phyloP scores from a whole-genome alignment of 2,329 filamentous ascomycete genomes.

The Triangularia verruculosa region DNA sequence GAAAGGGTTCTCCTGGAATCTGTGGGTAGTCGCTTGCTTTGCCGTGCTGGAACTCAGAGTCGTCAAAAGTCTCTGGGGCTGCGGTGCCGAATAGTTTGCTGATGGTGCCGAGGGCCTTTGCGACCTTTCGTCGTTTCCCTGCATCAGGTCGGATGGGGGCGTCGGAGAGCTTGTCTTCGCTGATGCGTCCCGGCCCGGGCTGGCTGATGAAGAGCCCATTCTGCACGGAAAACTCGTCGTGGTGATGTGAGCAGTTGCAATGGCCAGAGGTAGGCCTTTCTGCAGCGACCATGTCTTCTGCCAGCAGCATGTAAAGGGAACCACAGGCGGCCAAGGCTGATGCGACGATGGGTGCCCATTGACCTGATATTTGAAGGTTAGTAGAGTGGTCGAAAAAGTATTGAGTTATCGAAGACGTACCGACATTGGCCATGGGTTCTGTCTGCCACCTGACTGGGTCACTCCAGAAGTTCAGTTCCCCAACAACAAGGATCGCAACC shows the following conservation, averaged over 20 bases:
- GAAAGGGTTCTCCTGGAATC: slow-evolving; percentile 50
- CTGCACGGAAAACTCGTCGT: background rate
- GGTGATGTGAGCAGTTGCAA: slow-evolving; percentile 28
- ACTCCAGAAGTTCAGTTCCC: slow-evolving; percentile 64
- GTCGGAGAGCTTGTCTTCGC: slow-evolving; percentile 1
- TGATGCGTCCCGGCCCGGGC: background rate
- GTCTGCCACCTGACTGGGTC: slow-evolving; percentile 54
- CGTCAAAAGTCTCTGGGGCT: slow-evolving; percentile 46
- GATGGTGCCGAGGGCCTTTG: slow-evolving; percentile 41
- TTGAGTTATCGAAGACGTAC: slow-evolving; percentile 37
- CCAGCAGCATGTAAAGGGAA: slow-evolving; percentile 54
- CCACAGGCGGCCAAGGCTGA: slow-evolving; percentile 56
- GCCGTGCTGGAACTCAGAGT: slow-evolving; percentile 46
- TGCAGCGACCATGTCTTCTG: slow-evolving; percentile 29
- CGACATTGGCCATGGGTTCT: slow-evolving; percentile 60
- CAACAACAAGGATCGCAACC: slow-evolving; percentile 56
- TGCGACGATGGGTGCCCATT: slow-evolving; percentile 60
- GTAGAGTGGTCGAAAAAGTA: background rate
- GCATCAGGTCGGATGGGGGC: slow-evolving; percentile 8
- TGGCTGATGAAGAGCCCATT: background rate
- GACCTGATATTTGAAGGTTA: slow-evolving; percentile 37
- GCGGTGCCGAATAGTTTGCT: slow-evolving; percentile 47
- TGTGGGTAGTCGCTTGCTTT: slow-evolving; percentile 51
- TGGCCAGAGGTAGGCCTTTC: slow-evolving; percentile 8
- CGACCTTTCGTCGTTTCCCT: slow-evolving; percentile 36